Conservation (phyloP, 73 alveolate genomes). For the Symbiodinium natans region DNA sequence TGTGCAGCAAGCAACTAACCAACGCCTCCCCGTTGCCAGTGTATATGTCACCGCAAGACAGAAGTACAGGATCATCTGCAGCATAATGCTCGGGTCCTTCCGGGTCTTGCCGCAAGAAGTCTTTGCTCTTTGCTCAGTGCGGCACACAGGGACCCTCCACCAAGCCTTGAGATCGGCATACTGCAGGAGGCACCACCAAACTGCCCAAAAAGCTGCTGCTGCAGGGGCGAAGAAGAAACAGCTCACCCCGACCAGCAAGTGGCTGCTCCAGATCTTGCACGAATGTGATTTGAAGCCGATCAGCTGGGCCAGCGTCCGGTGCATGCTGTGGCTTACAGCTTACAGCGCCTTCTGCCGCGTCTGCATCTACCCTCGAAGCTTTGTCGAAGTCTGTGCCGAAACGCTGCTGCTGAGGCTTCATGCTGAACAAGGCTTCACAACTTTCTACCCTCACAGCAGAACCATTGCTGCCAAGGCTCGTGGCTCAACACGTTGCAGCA, state of each 20-base stretch:
- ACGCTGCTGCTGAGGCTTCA: background rate
- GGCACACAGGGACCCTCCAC: background rate
- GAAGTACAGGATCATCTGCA: constrained; percentile 52
- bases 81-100: constrained; percentile 31
- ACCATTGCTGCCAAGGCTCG: too few relatives aligned
- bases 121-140: background rate
- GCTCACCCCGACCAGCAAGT: constrained; percentile 49
- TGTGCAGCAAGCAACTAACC: background rate
- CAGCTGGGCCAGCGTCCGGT: constrained; percentile 31
- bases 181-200: constrained; percentile 26
- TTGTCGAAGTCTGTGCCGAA: constrained; percentile 17
- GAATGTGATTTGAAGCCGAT: constrained; percentile 66
- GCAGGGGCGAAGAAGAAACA: constrained; percentile 79
- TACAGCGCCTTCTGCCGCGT: too few relatives aligned
- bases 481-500: too few relatives aligned
- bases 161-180: constrained; percentile 37
- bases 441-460: too few relatives aligned
- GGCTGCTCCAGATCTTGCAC: constrained; percentile 50
- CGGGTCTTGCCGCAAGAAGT: too few relatives aligned
- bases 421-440: too few relatives aligned
- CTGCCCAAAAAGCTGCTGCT: constrained; percentile 83
- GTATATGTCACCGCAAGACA: constrained; percentile 24
- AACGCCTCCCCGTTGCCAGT: background rate
- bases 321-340: background rate
- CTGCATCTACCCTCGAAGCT: background rate